Evolutionary conservation across 352 stramenopile species (phyloP).

Genomic region (Phytopythium vexans): DNA sequence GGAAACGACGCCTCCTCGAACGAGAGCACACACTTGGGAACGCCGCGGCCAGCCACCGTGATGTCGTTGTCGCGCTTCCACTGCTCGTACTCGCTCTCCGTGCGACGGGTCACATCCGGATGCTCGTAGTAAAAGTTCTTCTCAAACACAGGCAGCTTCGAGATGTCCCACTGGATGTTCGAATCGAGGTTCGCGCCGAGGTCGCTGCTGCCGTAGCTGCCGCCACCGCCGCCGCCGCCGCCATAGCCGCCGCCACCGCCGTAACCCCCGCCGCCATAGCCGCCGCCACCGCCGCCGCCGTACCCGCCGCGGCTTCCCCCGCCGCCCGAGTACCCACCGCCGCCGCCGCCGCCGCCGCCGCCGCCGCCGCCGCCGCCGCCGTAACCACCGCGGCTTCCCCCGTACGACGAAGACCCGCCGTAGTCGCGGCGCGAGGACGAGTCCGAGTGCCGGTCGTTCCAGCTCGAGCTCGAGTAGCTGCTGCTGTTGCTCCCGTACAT

Average conservation of each 20-base stretch:
- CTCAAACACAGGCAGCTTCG: constrained; percentile 95
- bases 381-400: constrained; percentile 21
- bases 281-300: constrained; percentile 26
- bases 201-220: constrained; percentile 47
- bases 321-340: constrained; percentile 25
- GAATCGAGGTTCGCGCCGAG: constrained; percentile 87
- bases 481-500: background rate
- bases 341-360: constrained; percentile 29
- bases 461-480: constrained; percentile 42
- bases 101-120: constrained; percentile 92
- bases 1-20: constrained; percentile 93
- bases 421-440: constrained; percentile 75
- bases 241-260: constrained; percentile 20
- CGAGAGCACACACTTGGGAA: constrained; percentile 97
- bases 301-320: constrained; percentile 31
- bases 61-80: constrained; percentile 95
- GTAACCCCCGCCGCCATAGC: constrained; percentile 17
- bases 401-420: constrained; percentile 28
- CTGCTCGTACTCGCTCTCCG: constrained; percentile 86
- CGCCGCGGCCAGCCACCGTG: constrained; percentile 91
- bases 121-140: constrained; percentile 99
- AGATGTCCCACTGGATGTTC: constrained; percentile 95
- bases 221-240: constrained; percentile 28
- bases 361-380: constrained; percentile 23
- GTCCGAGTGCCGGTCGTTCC: constrained; percentile 65